These are phyloP conservation scores for Rostrohypoxylon terebratum DNA, from an alignment of 495 filamentous ascomycete species.

Conservation along the genomic window DNA sequence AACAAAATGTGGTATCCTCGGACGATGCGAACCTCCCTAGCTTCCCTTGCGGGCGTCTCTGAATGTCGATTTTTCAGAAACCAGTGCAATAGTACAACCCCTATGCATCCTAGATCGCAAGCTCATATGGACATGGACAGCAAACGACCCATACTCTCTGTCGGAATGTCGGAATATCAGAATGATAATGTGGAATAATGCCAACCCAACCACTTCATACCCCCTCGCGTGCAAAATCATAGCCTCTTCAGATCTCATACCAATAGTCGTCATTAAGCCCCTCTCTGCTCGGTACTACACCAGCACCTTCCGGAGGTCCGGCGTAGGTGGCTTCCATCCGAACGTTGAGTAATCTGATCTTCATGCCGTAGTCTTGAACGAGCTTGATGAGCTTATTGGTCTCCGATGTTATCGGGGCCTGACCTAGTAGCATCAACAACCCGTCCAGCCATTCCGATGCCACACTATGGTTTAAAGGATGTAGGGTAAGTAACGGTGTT, in stretches of 20 bases:
- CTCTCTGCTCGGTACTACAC: slow-evolving; percentile 69
- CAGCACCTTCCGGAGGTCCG: slow-evolving; percentile 62
- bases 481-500: slow-evolving; percentile 78
- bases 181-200: not conserved
- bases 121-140: slow-evolving; percentile 17
- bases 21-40: slow-evolving; percentile 27
- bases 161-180: not conserved
- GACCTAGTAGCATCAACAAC: slow-evolving; percentile 91
- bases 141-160: slow-evolving; percentile 1
- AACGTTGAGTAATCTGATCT: slow-evolving; percentile 93
- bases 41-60: slow-evolving; percentile 34
- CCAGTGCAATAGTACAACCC: slow-evolving; percentile 18
- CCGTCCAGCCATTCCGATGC: slow-evolving; percentile 98
- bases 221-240: not conserved
- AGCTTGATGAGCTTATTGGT: slow-evolving; percentile 88
- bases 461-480: slow-evolving; percentile 80
- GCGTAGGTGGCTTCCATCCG: slow-evolving; percentile 79
- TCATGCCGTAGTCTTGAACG: slow-evolving; percentile 89
- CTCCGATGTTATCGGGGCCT: slow-evolving; percentile 96
- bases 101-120: slow-evolving; percentile 6
- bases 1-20: slow-evolving; percentile 40
- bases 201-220: not conserved
- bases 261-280: slow-evolving; percentile 76
- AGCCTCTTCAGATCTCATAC: slow-evolving; percentile 66
- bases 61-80: slow-evolving; percentile 23